These are phyloP conservation scores for Spiraea crenata DNA, from an alignment of 331 rosid species.

Conservation along the genomic window DNA sequence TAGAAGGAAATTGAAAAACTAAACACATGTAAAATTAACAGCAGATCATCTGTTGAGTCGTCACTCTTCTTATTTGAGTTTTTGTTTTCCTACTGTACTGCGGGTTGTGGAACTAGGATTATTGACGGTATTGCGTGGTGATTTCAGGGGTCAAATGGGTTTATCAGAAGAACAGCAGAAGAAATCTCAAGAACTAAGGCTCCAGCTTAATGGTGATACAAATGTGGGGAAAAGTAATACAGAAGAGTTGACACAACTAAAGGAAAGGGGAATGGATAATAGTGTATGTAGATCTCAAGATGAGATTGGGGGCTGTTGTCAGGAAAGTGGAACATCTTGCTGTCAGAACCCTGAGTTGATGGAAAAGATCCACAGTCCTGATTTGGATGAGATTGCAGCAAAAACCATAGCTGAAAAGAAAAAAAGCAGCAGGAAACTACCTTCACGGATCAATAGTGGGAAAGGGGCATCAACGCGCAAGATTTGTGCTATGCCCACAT, in stretches of 20 bases:
- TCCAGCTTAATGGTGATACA: slow-evolving; percentile 39
- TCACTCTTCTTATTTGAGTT: slow-evolving; percentile 11
- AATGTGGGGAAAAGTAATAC: slow-evolving; percentile 31
- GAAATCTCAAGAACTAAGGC: slow-evolving; percentile 52
- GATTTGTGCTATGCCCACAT: slow-evolving; percentile 59
- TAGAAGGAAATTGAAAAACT: slow-evolving; percentile 1
- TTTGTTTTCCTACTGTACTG: neutral
- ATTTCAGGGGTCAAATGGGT: slow-evolving; percentile 90
- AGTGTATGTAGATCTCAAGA: slow-evolving; percentile 21
- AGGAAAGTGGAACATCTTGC: slow-evolving; percentile 45
- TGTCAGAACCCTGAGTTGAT: slow-evolving; percentile 37
- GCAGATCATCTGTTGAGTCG: neutral
- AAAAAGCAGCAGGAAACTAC: slow-evolving; percentile 33
- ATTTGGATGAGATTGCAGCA: slow-evolving; percentile 36
- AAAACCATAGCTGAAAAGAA: slow-evolving; percentile 42
- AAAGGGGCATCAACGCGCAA: slow-evolving; percentile 48
- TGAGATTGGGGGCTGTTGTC: slow-evolving; percentile 50
- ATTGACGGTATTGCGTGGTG: slow-evolving; percentile 17
- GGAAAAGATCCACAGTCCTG: slow-evolving; percentile 34
- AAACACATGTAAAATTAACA: neutral
- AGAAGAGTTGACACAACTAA: slow-evolving; percentile 24
- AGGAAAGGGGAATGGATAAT: slow-evolving; percentile 18
- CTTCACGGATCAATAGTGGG: slow-evolving; percentile 41
- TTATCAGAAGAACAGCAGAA: slow-evolving; percentile 73
- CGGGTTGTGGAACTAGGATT: neutral